Evolutionary conservation across 768 basidiomycete genomes (phyloP).

Genomic region (Agaricus subrufescens): DNA sequence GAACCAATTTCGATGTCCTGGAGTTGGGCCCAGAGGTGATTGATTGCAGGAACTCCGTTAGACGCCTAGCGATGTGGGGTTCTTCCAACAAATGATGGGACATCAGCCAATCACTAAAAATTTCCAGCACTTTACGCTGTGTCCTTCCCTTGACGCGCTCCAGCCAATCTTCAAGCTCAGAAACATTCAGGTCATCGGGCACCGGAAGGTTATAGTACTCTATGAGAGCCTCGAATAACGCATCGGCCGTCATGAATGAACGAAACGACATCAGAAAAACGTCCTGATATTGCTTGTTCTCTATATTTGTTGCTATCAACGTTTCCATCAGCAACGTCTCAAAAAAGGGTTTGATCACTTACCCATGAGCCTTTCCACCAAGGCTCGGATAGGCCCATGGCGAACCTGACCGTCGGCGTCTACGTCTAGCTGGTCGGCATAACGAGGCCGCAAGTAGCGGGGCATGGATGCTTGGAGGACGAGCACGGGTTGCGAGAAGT

Average conservation of each 20-base stretch:
- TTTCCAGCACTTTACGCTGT: slow-evolving; percentile 53
- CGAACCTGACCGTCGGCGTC: slow-evolving; percentile 63
- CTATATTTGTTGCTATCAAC: slow-evolving; percentile 18
- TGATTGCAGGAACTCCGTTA: slow-evolving; percentile 51
- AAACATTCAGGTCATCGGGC: slow-evolving; percentile 43
- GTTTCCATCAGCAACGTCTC: neutral
- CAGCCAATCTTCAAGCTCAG: slow-evolving; percentile 63
- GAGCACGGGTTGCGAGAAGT: slow-evolving; percentile 25
- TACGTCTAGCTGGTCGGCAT: slow-evolving; percentile 58
- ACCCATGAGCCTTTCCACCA: slow-evolving; percentile 60
- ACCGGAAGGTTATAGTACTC: slow-evolving; percentile 54
- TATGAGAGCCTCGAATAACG: slow-evolving; percentile 64
- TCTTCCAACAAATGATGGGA: slow-evolving; percentile 58
- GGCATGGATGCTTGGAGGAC: slow-evolving; percentile 31
- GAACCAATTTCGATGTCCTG: slow-evolving; percentile 40
- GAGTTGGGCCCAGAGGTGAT: slow-evolving; percentile 25
- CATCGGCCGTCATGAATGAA: slow-evolving; percentile 68
- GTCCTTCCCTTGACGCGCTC: slow-evolving; percentile 56
- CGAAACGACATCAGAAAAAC: slow-evolving; percentile 84
- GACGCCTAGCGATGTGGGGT: slow-evolving; percentile 49
- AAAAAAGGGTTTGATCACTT: neutral
- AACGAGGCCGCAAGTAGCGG: slow-evolving; percentile 57
- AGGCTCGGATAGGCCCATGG: slow-evolving; percentile 64
- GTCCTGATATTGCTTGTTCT: slow-evolving; percentile 35
- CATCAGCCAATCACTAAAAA: slow-evolving; percentile 60